Base-by-base conservation (phyloP, 2,329 filamentous ascomycete genomes). In the Clarireedia paspali region DNA sequence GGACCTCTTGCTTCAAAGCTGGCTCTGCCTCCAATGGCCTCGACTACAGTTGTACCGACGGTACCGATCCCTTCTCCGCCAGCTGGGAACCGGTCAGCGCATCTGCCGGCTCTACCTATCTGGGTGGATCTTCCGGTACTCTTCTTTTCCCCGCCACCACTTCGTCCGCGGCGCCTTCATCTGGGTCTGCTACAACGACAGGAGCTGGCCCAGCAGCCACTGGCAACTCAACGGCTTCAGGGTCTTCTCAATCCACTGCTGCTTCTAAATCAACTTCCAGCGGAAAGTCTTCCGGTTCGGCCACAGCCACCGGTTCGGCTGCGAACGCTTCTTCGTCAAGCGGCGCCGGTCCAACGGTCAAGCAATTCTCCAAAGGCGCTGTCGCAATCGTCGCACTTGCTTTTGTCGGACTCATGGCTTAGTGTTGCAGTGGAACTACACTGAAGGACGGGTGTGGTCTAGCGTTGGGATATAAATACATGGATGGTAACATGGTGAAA, bases 341-440 rank as follows among this genome's bases (percentile, higher is more conserved):
- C 14, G 27, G 26, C 17, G 47, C 27, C 38, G 47, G 36, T 23
- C 36, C 39, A 45, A 51, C 27, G 17, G 40, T 56, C 20, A 40
- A 46, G 27, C 47, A 52, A 46, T 39, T 56, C 14, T 52, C 53
- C 27, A 56, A 56, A 48, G 48, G 53, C n/a, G 53, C 27, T 15
- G n/a, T 47, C 5, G 47, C 42, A 36, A 17, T 56, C 39, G n/a
- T 56, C 17, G 53, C 53, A 46, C 39, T 56, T 45, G 47, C 40
- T n/a, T 52, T 56, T 12, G 23, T 40, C 36, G 47, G 53, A 20
- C 46, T 55, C 20, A 47, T 50, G 46, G 17, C 10, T 44, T 55
- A 38, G 20, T 12, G 10, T 12, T 34, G 30, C 30, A 12, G 30
- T 34, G 30, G 30, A 34, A 34, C 10, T 34, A 34, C 10, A 12